Evolutionary conservation across 306 rosid genomes (phyloP), one percentile per base, ranked within the genome.

Genomic region (Mimosa bimucronata): DNA sequence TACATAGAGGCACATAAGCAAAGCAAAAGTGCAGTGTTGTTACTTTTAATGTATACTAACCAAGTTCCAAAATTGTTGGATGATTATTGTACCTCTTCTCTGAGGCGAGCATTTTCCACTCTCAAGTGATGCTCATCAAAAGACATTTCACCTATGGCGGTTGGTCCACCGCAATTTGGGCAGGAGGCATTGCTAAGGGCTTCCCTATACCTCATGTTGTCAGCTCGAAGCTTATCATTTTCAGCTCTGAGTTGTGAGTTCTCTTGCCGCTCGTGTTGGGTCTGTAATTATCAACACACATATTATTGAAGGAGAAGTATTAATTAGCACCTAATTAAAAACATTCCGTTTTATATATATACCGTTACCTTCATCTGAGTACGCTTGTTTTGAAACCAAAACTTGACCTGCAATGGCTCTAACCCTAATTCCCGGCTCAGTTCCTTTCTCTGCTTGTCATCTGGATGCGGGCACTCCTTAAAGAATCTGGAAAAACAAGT

Each of bases 381-480:
- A 50, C 99, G 98, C 88, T 96, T 96, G 74, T 96, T 96, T 77
- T 96, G 99, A 84, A 96, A 96, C 99, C 99, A 96, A 79, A 96
- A 96, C 85, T 96, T 96, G 55, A 96, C 90, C 76, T 96, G 99
- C 18, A 96, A 82, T 19, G 98, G 99, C 84, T 96, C 97, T 65
- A 96, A 81, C 77, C 97, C 94, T 82, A 96, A 83, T 75, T 96
- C 97, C 40, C 98, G 71, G 80, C 99, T 93, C 31, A 96, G 87
- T 53, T 96, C 99, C 84, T 93, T 96, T 87, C 99, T 93, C 84
- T 96, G 99, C 81, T 93, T 96, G 80, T 96, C 99, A 82, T 96
- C 99, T 3, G 99, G 99, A 82, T 96, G 99, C 2, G 99, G 99
- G 64, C 99, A 96, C 83, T 96, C 99, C 91, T 96, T 96, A 77